Evolutionary conservation across 345 rosid species (phyloP).

Genomic region (Limnanthes douglasii): DNA sequence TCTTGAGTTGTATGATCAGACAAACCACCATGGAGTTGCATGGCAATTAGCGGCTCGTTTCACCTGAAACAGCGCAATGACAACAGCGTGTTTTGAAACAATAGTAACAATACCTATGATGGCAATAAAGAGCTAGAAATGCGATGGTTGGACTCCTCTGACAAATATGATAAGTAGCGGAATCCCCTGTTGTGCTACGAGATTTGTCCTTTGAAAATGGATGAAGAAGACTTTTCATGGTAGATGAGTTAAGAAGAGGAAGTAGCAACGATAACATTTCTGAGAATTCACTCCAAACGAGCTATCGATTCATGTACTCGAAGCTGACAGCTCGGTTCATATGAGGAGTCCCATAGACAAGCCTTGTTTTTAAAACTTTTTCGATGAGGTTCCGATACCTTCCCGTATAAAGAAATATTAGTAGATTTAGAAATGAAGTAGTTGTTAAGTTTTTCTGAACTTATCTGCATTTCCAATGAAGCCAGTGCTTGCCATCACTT

Average conservation of each 20-base stretch:
- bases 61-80: conserved; percentile 72
- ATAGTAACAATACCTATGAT: conserved; percentile 92
- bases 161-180: conserved; percentile 66
- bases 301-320: conserved; percentile 95
- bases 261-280: conserved; percentile 91
- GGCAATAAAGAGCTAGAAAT: conserved; percentile 86
- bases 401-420: conserved; percentile 84
- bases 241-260: conserved; percentile 92
- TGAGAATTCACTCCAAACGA: conserved; percentile 99
- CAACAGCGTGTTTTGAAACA: conserved; percentile 84
- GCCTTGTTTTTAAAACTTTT: conserved; percentile 79
- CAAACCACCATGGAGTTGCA: conserved; percentile 50
- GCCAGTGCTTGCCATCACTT: too few relatives aligned
- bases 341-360: conserved; percentile 77
- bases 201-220: conserved; percentile 86
- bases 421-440: conserved; percentile 79
- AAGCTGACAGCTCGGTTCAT: conserved; percentile 98
- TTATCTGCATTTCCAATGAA: too few relatives aligned
- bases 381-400: conserved; percentile 92
- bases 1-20: conserved; percentile 12
- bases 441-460: too few relatives aligned
- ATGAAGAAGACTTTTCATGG: conserved; percentile 48
- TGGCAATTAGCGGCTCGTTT: conserved; percentile 62
- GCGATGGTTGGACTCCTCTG: conserved; percentile 62
- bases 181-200: conserved; percentile 37